Evolutionary conservation across 2,329 filamentous ascomycete genomes (phyloP), one percentile per base, ranked within the genome.

Genomic region (Xylariaceae sp.): DNA sequence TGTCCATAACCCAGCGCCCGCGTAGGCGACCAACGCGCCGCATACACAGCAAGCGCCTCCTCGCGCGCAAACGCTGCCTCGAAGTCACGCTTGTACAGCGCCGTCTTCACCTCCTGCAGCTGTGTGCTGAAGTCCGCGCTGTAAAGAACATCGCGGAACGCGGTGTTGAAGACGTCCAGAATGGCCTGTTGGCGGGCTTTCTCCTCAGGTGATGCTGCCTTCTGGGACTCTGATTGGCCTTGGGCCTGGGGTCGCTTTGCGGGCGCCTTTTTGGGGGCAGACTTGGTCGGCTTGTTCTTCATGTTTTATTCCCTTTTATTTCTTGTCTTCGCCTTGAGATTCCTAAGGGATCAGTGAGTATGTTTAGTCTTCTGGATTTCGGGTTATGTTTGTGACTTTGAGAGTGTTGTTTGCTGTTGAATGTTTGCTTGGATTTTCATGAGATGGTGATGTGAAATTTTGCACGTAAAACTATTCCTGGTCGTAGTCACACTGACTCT

Each of bases 11-110:
- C 90, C 55, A 97, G 76, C 0, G 92, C 89, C 56, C 94, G 81
- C 55, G 89, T 88, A 1, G 93, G 90, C 74, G 92, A 96, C 92
- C 93, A 99, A 67, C 94, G 79, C 56, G 90, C 84, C 7, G 91
- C 90, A 77, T 99, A 99, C 8, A 88, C 89, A 62, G 88, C 84
- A 15, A 97, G 83, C 50, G 88, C 84, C 2, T 48, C 34, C 57
- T 84, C 80, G 51, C 80, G 80, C 0, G 85, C 86, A 75, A 97
- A 99, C 0, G 93, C 93, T 13, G 79, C 76, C 10, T 80, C 80
- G 74, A 97, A 97, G 72, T 97, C 90, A 37, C 94, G 85, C 60
- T 89, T 86, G 72, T 88, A 97, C 7, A 99, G 80, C 64, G 93
- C 90, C 6, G 86, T 81, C 74, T 97, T 99, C 63, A 97, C 84